Evolutionary conservation across 805 yeast genomes (phyloP), one percentile per base, ranked within the genome.

Genomic region (Saccharomycopsis oosterbeekiorum): DNA sequence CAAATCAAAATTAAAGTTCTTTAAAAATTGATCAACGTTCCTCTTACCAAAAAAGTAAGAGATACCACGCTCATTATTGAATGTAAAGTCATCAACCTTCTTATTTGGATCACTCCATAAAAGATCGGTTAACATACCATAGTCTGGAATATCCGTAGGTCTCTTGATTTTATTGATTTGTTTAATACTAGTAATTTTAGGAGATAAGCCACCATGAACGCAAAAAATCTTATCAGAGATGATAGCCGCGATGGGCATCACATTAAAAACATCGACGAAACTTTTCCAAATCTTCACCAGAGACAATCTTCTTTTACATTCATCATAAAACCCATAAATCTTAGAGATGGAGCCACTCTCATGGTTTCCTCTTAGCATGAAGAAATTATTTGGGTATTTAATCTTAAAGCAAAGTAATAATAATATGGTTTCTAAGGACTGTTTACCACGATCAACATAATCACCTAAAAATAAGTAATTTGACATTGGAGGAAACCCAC

Each of bases 91-190:
- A 70, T 86, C 86, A 40, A 82, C 78, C 0, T 90, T 84, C 69
- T 88, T 92, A 11, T 92, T 89, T 0, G 96, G 96, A 71, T 88
- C 96, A 1, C 89, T 83, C 96, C 96, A 88, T 54, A 88, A 77
- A 67, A 88, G 75, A 73, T 88, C 96, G 70, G 86, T 86, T 55
- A 88, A 75, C 58, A 88, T 75, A 0, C 96, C 96, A 69, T 83
- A 85, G 71, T 88, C 96, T 5, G 96, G 96, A 41, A 88, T 91
- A 69, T 88, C 96, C 0, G 96, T 88, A 40, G 96, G 96, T 62
- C 96, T 75, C 64, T 86, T 88, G 61, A 88, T 84, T 67, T 79
- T 80, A 62, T 89, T 75, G 61, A 88, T 88, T 69, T 88, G 93
- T 70, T 86, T 88, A 82, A 88, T 80, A 54, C 82, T 78, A 65